Percentiles rank a stretch among this genome's conserved stretches.
Evolutionary conservation across 345 rosid species (phyloP).

Genomic region (Populus alba): DNA sequence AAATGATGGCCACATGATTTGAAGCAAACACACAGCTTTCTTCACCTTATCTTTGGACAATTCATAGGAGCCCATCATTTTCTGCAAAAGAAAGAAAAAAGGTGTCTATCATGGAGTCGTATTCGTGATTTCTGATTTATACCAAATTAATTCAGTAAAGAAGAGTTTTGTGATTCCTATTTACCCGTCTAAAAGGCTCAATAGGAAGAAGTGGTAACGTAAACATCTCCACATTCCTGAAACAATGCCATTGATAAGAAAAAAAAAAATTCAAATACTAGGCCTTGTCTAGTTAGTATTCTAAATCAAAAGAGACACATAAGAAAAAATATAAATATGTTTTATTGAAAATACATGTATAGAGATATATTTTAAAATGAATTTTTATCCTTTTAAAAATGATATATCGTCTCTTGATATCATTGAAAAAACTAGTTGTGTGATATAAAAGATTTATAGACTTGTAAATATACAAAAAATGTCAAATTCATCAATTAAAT

Average conservation of each 20-base stretch:
- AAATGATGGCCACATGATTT: constrained; percentile 19
- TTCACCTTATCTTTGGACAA: constrained; percentile 9
- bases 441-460: too few relatives aligned
- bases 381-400: too few relatives aligned
- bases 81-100: constrained; percentile 31
- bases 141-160: background rate
- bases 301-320: too few relatives aligned
- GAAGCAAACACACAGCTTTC: constrained; percentile 14
- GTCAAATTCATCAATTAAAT: too few relatives aligned
- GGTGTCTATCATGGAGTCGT: background rate
- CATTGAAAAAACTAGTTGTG: too few relatives aligned
- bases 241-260: background rate
- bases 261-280: too few relatives aligned
- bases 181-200: constrained; percentile 58
- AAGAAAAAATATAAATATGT: too few relatives aligned
- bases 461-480: too few relatives aligned
- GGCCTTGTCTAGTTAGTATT: too few relatives aligned
- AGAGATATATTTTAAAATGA: too few relatives aligned
- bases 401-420: too few relatives aligned
- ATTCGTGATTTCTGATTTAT: background rate
- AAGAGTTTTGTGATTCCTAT: background rate
- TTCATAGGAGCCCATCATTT: constrained; percentile 30
- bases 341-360: too few relatives aligned
- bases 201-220: constrained; percentile 68
- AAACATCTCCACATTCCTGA: constrained; percentile 80